phyloP scores from a whole-genome alignment of 768 basidiomycete genomes.

The Suillus subaureus region DNA sequence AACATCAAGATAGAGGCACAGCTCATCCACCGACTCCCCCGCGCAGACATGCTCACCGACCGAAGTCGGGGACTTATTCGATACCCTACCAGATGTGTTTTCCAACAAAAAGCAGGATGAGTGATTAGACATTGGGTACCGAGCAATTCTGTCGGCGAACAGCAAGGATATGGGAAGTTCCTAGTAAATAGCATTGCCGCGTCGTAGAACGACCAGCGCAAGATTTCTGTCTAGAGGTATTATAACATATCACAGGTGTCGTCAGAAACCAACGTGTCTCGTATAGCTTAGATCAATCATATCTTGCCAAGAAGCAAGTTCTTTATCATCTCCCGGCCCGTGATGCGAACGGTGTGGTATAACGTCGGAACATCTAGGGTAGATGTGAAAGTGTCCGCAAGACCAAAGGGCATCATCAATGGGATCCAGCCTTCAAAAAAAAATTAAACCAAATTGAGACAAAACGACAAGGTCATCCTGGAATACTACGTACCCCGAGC shows the following conservation, averaged over 20 bases:
- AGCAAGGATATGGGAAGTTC: neutral
- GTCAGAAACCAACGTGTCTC: neutral
- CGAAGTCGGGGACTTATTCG: too few relatives aligned
- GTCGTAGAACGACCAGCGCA: neutral
- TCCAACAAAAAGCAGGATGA: too few relatives aligned
- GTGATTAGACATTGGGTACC: neutral
- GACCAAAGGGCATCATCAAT: conserved; percentile 92
- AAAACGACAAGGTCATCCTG: neutral
- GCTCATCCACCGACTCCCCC: too few relatives aligned
- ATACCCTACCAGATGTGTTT: too few relatives aligned
- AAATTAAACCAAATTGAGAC: neutral
- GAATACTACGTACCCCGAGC: conserved; percentile 68
- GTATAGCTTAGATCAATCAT: conserved; percentile 43
- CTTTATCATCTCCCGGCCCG: conserved; percentile 78
- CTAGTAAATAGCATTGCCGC: neutral
- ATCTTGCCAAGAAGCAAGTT: conserved; percentile 91
- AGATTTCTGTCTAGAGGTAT: neutral
- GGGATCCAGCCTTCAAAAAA: conserved; percentile 99
- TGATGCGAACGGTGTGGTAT: conserved; percentile 75
- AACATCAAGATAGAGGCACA: too few relatives aligned
- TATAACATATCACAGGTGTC: neutral
- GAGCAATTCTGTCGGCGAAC: neutral
- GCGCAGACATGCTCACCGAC: neutral
- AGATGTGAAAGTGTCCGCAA: conserved; percentile 82
- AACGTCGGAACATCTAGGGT: conserved; percentile 87